Evolutionary conservation across 305 asterid species (phyloP), one percentile per base, ranked within the genome.

Genomic region (Euphrasia arctica): DNA sequence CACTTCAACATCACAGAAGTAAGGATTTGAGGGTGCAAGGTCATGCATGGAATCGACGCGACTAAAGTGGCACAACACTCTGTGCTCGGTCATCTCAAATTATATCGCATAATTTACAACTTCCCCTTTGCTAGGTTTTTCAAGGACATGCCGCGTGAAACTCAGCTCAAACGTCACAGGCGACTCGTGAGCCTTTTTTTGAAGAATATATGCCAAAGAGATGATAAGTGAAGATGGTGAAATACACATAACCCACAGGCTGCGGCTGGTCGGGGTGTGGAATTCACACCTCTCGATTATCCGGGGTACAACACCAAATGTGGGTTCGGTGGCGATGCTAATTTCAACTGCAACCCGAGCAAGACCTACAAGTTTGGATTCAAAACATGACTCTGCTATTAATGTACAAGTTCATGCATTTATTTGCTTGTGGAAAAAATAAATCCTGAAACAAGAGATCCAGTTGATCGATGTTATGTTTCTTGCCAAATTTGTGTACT

Each of bases 21-120:
- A 14, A 58, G 58, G 42, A 67, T 4, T 9, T 64, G 79, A 49
- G 29, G 31, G 22, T 57, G 81, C 75, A 42, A 3, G 31, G 79
- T 79, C 6, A 60, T 72, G 76, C 77, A 79, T 15, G 73, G 34
- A 54, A 50, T 79, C 0, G 81, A 79, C 25, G 81, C 84, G 9
- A 54, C 59, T 14, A 5, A 1, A 4, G n/a, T 57, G 45, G 62
- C 62, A 11, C 31, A 32, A 7, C 47, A 57, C 14, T 18, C 31
- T 18, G 31, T 32, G 25, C 45, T 57, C 1, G 58, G 58, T 1
- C 5, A 25, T 5, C 12, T 12, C 36, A 57, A 32, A 8, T 57
- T 57, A 9, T 45, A 57, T 25, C 62, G 43, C 0, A 31, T 57
- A 0, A 13, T 57, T 12, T 57, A 11, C 62, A 57, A 57, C 22